Evolutionary conservation across 2,329 filamentous ascomycete species (phyloP), one percentile per base, ranked within the genome.

Genomic region (Fusarium dimerum): DNA sequence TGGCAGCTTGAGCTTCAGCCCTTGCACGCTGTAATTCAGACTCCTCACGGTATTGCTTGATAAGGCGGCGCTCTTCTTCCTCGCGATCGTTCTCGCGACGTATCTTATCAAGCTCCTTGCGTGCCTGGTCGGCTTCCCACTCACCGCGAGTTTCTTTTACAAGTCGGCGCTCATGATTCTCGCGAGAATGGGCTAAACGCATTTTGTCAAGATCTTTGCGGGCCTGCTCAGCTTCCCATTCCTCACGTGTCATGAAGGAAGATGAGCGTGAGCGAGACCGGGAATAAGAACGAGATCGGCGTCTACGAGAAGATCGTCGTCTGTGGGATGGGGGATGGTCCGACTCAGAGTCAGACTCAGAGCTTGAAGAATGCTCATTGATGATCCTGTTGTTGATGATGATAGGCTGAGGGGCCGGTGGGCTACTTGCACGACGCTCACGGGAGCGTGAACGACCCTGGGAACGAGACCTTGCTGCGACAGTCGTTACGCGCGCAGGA

Each of bases 371-470:
- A 47, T 75, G 60, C 18, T 78, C 73, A 54, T 79, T 78, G 60
- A 80, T 78, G 51, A 81, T 78, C 51, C 73, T 73, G 66, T 83
- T 84, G 63, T 83, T 82, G 65, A 85, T 84, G 47, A 85, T 78
- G 44, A 85, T 74, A 1, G 81, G 79, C 29, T 47, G 44, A 36
- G 54, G 63, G 41, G 61, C 65, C 7, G 74, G 74, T 18, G 74
- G 74, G 20, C 76, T 75, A 54, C 68, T 73, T 11, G 73, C 73
- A 16, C 74, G 74, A 34, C 77, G 76, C 56, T 81, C 78, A 20
- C 73, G 73, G 16, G 77, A 79, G 18, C 76, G 76, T 17, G 78
- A 80, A 18, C 76, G 75, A 29, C 70, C 68, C 15, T 65, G 67
- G 10, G 71, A 73, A 13, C 66, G 65, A 39, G 74, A 64, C 36